These are phyloP conservation scores for Colletotrichum shisoi DNA, from an alignment of 2,329 filamentous ascomycete genomes.

Conservation along the genomic window DNA sequence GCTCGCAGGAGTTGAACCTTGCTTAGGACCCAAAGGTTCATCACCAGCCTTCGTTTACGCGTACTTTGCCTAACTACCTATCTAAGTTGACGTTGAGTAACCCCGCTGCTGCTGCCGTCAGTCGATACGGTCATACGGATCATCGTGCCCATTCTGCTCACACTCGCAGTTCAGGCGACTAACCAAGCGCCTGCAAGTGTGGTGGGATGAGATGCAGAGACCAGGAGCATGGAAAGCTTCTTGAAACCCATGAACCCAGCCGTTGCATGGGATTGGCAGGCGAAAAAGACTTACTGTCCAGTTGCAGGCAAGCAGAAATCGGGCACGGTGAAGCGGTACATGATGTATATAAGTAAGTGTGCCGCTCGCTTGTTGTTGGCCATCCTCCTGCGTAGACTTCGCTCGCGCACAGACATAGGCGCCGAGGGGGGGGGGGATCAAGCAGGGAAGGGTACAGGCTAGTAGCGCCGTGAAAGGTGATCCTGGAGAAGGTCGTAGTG, in stretches of 20 bases:
- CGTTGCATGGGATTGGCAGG: conserved; percentile 16
- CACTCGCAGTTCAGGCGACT: conserved; percentile 25
- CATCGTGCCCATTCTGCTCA: conserved; percentile 19
- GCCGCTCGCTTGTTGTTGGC: not conserved
- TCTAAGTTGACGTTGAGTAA: not conserved
- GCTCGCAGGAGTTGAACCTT: not conserved
- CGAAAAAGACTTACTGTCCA: conserved; percentile 14
- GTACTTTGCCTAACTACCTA: too few species aligned
- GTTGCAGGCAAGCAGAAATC: conserved; percentile 10
- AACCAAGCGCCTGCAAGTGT: conserved; percentile 32
- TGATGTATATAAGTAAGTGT: conserved; percentile 1
- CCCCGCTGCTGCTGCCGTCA: conserved; percentile 9
- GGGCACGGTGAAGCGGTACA: conserved; percentile 7
- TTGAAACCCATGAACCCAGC: conserved; percentile 36
- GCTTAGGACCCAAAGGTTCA: not conserved
- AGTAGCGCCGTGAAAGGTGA: not conserved
- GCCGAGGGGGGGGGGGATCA: not conserved
- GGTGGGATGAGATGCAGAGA: conserved; percentile 34
- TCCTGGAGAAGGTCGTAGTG: not conserved
- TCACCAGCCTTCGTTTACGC: not conserved
- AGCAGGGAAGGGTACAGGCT: not conserved
- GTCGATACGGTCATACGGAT: conserved; percentile 8
- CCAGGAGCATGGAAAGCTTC: conserved; percentile 36
- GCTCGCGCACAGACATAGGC: conserved; percentile 12
- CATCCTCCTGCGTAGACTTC: not conserved